Evolutionary conservation across 495 filamentous ascomycete species (phyloP).

Genomic region (Sordaria brevicollis): DNA sequence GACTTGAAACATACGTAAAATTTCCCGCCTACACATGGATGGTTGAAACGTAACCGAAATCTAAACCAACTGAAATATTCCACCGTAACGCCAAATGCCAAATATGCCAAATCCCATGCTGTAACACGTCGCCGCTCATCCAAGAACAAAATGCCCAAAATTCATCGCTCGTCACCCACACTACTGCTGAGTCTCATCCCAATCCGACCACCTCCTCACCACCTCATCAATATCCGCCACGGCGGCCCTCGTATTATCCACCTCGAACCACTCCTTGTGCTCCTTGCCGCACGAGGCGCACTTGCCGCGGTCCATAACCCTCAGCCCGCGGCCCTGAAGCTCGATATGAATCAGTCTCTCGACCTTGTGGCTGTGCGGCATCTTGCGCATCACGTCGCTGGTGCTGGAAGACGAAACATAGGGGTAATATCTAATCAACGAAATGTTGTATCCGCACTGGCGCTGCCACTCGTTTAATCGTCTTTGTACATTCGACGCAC

Average conservation of each 20-base stretch:
- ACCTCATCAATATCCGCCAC: conserved; percentile 72
- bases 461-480: conserved; percentile 85
- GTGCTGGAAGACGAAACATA: conserved; percentile 49
- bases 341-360: conserved; percentile 89
- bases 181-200: conserved; percentile 42
- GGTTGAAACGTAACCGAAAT: neutral
- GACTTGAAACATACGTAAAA: neutral
- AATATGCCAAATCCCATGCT: neutral
- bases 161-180: neutral
- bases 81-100: neutral
- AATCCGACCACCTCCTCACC: conserved; percentile 76
- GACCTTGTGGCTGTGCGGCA: conserved; percentile 79
- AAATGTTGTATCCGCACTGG: conserved; percentile 82
- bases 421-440: conserved; percentile 85
- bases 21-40: neutral
- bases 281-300: conserved; percentile 77
- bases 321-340: conserved; percentile 56
- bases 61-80: neutral
- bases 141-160: neutral
- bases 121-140: neutral
- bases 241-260: conserved; percentile 61
- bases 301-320: conserved; percentile 40
- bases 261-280: conserved; percentile 94
- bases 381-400: conserved; percentile 44
- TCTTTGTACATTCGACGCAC: conserved; percentile 82